A percentile compares a stretch with the other conserved stretches of the same genome.
These are phyloP conservation scores for Saccharomyces pastorianus DNA, from an alignment of 1,139 yeast species.

Conservation along the genomic window DNA sequence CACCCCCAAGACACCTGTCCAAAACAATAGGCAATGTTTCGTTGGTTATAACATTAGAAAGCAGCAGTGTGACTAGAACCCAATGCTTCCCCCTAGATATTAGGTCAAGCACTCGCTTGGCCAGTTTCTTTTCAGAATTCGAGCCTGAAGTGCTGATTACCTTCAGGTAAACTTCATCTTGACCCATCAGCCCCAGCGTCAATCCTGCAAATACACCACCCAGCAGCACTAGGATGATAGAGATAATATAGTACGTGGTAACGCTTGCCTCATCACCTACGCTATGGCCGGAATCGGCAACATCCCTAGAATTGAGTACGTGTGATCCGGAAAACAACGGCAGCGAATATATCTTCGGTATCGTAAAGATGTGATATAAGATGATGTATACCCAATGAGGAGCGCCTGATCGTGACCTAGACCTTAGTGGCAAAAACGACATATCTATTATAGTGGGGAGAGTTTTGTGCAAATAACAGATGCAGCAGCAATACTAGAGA, in stretches of 20 bases:
- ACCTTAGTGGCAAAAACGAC: background rate
- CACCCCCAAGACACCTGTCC: conserved; percentile 91
- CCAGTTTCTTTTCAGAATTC: conserved; percentile 53
- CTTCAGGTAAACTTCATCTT: conserved; percentile 82
- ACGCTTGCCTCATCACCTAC: conserved; percentile 2
- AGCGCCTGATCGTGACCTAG: background rate
- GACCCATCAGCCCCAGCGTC: conserved; percentile 94
- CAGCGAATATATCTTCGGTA: conserved; percentile 2
- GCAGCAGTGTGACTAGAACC: conserved; percentile 85
- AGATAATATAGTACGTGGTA: conserved; percentile 38
- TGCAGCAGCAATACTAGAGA: background rate
- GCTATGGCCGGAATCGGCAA: background rate
- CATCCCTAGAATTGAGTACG: conserved; percentile 7
- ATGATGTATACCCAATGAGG: background rate
- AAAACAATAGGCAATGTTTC: conserved; percentile 91
- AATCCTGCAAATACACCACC: conserved; percentile 97
- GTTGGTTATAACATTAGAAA: conserved; percentile 86
- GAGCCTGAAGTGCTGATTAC: conserved; percentile 51
- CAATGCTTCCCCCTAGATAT: conserved; percentile 88
- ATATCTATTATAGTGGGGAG: background rate
- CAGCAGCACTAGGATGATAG: conserved; percentile 62
- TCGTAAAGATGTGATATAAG: background rate
- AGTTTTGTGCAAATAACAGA: background rate
- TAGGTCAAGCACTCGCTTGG: conserved; percentile 64
- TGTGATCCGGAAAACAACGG: conserved; percentile 10